phyloP scores from a whole-genome alignment of 768 basidiomycete species.

The Candolleomyces eurysporus region DNA sequence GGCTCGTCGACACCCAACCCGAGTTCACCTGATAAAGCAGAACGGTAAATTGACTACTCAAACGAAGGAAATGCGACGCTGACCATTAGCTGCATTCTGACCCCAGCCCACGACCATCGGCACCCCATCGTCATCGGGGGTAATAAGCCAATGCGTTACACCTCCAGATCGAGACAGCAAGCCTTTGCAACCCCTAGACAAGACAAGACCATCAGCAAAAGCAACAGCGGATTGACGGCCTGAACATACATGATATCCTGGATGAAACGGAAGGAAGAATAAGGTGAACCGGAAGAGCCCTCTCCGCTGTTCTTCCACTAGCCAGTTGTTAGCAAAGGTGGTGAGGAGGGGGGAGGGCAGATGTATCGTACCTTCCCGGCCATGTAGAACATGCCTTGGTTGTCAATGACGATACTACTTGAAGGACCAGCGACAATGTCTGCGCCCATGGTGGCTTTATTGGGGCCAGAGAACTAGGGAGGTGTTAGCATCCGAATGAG shows the following conservation, averaged over 20 bases:
- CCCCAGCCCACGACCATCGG: conserved; percentile 86
- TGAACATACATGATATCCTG: conserved; percentile 75
- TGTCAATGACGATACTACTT: conserved; percentile 81
- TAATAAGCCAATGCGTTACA: conserved; percentile 82
- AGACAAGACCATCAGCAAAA: conserved; percentile 4
- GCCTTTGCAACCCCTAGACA: conserved; percentile 74
- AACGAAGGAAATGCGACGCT: conserved; percentile 9
- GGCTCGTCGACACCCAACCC: conserved; percentile 77
- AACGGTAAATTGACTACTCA: not conserved
- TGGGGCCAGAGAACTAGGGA: conserved; percentile 71
- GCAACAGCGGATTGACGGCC: not conserved
- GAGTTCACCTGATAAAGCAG: conserved; percentile 56
- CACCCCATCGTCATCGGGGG: conserved; percentile 70
- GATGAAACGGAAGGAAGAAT: conserved; percentile 82
- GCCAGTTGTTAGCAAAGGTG: not conserved
- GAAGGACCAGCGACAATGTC: conserved; percentile 77
- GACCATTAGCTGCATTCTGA: conserved; percentile 83
- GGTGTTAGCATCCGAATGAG: not conserved
- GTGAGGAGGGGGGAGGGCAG: not conserved
- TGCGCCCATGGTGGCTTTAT: conserved; percentile 59
- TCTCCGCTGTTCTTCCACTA: conserved; percentile 96
- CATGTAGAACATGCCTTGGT: conserved; percentile 85
- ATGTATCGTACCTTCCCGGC: conserved; percentile 61
- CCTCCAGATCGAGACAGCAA: conserved; percentile 71
- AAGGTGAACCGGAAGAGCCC: conserved; percentile 88